These are phyloP conservation scores for Metschnikowia gelsemii DNA, from an alignment of 805 yeast genomes.

Conservation along the genomic window DNA sequence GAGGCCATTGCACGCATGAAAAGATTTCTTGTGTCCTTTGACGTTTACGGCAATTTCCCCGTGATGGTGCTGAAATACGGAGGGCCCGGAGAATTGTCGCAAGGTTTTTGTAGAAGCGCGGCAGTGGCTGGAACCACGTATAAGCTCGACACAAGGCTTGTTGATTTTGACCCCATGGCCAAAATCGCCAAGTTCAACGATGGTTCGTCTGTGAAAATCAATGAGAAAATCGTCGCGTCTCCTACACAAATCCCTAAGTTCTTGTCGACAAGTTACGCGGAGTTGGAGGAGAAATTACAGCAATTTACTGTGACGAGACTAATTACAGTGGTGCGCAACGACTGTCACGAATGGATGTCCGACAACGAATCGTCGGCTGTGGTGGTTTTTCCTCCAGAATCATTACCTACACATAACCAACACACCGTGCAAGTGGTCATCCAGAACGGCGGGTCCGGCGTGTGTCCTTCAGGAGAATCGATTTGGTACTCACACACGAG, in stretches of 20 bases:
- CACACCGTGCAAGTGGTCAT: conserved; percentile 83
- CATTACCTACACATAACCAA: conserved; percentile 63
- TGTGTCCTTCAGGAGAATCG: conserved; percentile 82
- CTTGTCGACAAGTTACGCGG: conserved; percentile 40
- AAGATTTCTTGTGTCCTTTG: conserved; percentile 79
- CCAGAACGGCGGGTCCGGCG: conserved; percentile 83
- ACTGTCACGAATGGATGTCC: conserved; percentile 89
- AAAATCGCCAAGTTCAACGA: conserved; percentile 73
- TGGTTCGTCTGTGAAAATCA: conserved; percentile 69
- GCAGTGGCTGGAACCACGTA: conserved; percentile 98
- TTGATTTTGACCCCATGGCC: conserved; percentile 60
- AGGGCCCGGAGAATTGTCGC: conserved; percentile 93
- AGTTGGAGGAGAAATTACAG: conserved; percentile 43
- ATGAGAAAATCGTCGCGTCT: conserved; percentile 75
- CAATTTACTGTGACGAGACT: conserved; percentile 65
- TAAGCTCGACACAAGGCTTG: conserved; percentile 68
- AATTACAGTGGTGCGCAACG: conserved; percentile 78
- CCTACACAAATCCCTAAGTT: conserved; percentile 60
- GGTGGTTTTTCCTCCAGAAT: conserved; percentile 88
- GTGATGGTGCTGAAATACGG: conserved; percentile 90
- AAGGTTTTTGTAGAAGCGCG: conserved; percentile 95
- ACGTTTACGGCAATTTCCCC: conserved; percentile 93
- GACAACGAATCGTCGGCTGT: conserved; percentile 81
- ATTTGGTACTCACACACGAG: conserved; percentile 87
- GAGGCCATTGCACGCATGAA: conserved; percentile 79